A percentile compares a stretch with the other conserved stretches of the same genome.
These are phyloP conservation scores for Monascus purpureus DNA, from an alignment of 495 filamentous ascomycete genomes.

Conservation along the genomic window DNA sequence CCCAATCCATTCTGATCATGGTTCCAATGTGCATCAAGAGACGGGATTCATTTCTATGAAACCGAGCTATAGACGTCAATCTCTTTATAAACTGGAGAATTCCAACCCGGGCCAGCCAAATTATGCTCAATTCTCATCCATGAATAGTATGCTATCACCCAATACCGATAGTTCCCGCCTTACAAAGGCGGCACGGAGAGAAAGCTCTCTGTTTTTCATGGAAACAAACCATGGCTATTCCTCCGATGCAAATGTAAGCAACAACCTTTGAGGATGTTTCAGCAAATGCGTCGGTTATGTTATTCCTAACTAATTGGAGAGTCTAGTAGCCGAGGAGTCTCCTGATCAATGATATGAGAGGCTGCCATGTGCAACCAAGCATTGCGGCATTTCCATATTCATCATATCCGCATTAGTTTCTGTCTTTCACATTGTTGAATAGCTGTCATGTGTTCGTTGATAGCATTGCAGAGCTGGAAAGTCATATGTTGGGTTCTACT, in stretches of 20 bases:
- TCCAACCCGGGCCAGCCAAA: constrained; percentile 11
- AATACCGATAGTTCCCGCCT: constrained; percentile 21
- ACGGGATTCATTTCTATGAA: constrained; percentile 50
- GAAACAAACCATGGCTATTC: constrained; percentile 18
- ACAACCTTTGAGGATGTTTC: neutral
- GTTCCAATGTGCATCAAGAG: constrained; percentile 24
- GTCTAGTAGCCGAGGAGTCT: constrained; percentile 4
- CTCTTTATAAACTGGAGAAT: constrained; percentile 11
- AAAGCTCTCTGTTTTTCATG: constrained; percentile 47
- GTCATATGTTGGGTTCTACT: too few relatives aligned
- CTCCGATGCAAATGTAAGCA: constrained; percentile 3
- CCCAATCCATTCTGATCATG: constrained; percentile 11
- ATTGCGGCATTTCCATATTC: neutral
- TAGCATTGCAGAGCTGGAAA: too few relatives aligned
- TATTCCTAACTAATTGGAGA: too few relatives aligned
- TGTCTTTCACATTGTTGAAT: constrained; percentile 1
- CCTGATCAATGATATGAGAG: constrained; percentile 4
- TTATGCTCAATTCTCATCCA: constrained; percentile 22
- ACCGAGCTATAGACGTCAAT: constrained; percentile 42
- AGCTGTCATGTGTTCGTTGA: too few relatives aligned
- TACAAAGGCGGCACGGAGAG: constrained; percentile 38
- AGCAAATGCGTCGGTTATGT: too few relatives aligned
- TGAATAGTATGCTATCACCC: constrained; percentile 28
- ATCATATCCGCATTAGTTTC: neutral
- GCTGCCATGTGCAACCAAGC: neutral